These are phyloP conservation scores for Mediolabrus comicus DNA, from an alignment of 108 stramenopile genomes.

Conservation along the genomic window DNA sequence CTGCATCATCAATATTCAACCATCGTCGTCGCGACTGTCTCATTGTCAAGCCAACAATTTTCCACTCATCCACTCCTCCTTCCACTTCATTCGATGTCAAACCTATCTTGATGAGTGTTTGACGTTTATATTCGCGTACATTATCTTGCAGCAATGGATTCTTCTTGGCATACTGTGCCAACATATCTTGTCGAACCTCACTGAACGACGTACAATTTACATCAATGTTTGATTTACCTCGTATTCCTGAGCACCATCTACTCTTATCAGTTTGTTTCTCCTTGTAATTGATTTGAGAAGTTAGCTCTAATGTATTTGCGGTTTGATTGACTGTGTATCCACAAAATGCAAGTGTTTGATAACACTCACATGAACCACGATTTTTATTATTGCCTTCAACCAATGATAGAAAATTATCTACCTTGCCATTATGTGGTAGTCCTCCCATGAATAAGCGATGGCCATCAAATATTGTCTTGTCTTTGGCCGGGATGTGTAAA, in stretches of 20 bases:
- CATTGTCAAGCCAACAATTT: conserved; percentile 20
- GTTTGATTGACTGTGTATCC: no score
- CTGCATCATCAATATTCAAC: conserved; percentile 8
- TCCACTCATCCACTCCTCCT: conserved; percentile 19
- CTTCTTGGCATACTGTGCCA: neutral
- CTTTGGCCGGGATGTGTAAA: conserved; percentile 12
- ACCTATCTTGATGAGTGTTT: neutral
- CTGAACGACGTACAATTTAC: neutral
- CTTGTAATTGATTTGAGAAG: neutral
- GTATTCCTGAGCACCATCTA: no score
- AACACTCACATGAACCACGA: conserved; percentile 7
- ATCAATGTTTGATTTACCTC: no score
- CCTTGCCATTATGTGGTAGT: neutral
- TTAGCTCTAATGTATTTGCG: neutral
- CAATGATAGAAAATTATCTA: neutral
- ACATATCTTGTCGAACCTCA: neutral
- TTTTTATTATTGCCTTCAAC: neutral
- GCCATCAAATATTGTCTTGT: conserved; percentile 18
- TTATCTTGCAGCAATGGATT: neutral
- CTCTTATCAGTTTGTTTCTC: neutral
- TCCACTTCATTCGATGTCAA: neutral
- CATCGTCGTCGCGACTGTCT: conserved; percentile 13
- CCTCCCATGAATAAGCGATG: conserved; percentile 7
- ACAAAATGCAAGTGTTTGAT: conserved; percentile 16
- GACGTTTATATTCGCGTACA: neutral